Conservation (phyloP, 164 flowering plant genomes). For the Pachysandra terminalis region DNA sequence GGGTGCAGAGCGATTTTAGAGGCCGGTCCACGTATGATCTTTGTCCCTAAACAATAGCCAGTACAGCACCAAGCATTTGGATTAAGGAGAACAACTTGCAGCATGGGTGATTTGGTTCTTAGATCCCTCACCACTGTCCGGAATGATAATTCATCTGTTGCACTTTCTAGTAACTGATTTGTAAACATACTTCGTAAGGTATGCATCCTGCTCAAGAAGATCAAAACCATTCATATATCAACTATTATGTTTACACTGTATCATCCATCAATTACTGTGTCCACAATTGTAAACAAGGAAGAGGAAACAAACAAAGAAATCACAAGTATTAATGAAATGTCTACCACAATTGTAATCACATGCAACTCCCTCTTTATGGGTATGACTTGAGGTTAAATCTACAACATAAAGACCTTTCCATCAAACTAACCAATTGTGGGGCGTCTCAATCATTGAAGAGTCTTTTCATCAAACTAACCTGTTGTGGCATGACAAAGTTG, state of each 20-base stretch:
- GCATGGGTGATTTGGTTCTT: conserved; percentile 40
- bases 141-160: conserved; percentile 77
- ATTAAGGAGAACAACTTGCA: conserved; percentile 76
- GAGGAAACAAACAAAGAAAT: neutral
- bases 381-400: neutral
- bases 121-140: conserved; percentile 75
- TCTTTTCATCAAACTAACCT: no score
- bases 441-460: no score
- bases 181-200: conserved; percentile 70
- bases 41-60: conserved; percentile 41
- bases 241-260: neutral
- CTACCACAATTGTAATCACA: neutral
- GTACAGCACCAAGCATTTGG: conserved; percentile 65
- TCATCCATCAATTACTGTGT: neutral
- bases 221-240: conserved; percentile 2
- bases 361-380: neutral
- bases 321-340: neutral
- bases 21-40: conserved; percentile 20
- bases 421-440: no score
- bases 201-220: conserved; percentile 53
- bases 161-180: conserved; percentile 63
- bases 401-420: neutral
- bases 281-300: neutral
- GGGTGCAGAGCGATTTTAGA: conserved; percentile 50
- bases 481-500: no score